Evolutionary conservation across 202 grass and related monocot species (phyloP).

Genomic region (Setaria italica): DNA sequence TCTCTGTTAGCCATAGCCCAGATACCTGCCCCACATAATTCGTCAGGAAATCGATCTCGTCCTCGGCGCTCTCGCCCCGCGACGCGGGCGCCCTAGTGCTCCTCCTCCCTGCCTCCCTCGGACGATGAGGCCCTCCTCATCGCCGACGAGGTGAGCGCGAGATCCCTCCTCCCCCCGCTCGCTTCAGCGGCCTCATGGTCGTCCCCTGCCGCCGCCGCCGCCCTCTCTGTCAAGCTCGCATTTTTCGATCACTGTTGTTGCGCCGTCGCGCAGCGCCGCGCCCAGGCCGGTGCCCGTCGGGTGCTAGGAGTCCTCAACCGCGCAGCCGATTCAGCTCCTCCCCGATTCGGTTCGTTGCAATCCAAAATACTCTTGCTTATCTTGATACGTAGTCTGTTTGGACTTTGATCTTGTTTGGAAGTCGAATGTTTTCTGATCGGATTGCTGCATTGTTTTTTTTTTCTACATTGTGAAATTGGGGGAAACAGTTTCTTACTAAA

Average conservation of each 20-base stretch:
- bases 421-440: neutral
- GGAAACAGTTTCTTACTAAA: neutral
- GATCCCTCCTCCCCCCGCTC: neutral
- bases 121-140: slow-evolving; percentile 7
- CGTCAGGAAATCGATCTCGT: neutral
- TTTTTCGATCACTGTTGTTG: neutral
- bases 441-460: slow-evolving; percentile 1
- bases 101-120: neutral
- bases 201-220: neutral
- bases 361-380: neutral
- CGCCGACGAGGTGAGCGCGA: slow-evolving; percentile 22
- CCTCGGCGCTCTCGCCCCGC: neutral
- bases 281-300: neutral
- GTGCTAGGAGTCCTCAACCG: neutral
- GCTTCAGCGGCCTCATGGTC: neutral
- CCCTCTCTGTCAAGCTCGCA: neutral
- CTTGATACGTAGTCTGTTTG: neutral
- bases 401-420: slow-evolving; percentile 13
- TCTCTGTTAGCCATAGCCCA: neutral
- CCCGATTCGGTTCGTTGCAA: slow-evolving; percentile 4
- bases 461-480: neutral
- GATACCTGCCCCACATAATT: neutral
- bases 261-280: neutral
- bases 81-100: slow-evolving; percentile 6
- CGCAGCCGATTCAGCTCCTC: neutral